These are phyloP conservation scores for Thermochaetoides dissita DNA, from an alignment of 2,329 filamentous ascomycete species.

Conservation along the genomic window DNA sequence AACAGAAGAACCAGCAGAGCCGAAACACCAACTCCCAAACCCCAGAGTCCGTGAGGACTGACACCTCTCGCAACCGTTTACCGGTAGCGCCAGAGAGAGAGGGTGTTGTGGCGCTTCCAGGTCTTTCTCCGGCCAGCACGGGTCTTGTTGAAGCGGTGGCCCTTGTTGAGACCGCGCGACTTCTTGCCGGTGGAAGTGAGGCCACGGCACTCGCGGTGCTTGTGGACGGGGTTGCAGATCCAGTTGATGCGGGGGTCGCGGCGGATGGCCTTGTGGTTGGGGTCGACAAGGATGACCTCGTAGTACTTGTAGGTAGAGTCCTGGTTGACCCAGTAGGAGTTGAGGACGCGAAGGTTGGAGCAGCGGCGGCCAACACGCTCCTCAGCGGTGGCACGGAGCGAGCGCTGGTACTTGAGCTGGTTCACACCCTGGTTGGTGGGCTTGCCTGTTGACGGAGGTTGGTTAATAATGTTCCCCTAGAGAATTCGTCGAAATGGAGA, in stretches of 20 bases:
- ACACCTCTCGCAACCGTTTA: constrained; percentile 30
- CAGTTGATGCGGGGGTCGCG: constrained; percentile 99
- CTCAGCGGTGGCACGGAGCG: constrained; percentile 92
- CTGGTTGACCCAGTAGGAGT: constrained; percentile 99
- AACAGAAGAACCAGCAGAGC: constrained; percentile 12
- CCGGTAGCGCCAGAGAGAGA: constrained; percentile 96
- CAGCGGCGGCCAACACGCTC: constrained; percentile 99
- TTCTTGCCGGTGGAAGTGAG: constrained; percentile 99
- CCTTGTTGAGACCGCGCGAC: constrained; percentile 98
- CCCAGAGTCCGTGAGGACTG: no score
- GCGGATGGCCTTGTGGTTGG: constrained; percentile 99
- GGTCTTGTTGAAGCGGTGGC: constrained; percentile 99
- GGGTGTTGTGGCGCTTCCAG: constrained; percentile 99
- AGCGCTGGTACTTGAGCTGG: constrained; percentile 99
- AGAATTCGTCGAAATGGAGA: background rate
- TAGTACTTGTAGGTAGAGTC: constrained; percentile 99
- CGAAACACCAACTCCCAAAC: background rate
- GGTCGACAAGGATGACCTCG: constrained; percentile 99
- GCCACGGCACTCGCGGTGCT: constrained; percentile 97
- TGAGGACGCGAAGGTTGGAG: constrained; percentile 97
- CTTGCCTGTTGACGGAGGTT: constrained; percentile 55
- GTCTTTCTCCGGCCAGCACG: constrained; percentile 95
- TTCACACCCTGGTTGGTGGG: constrained; percentile 99
- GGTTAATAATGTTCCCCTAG: background rate
- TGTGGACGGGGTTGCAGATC: constrained; percentile 99